Percentiles rank a stretch among this genome's conserved stretches.
phyloP scores from a whole-genome alignment of 495 filamentous ascomycete genomes.

The Oidiodendron maius region DNA sequence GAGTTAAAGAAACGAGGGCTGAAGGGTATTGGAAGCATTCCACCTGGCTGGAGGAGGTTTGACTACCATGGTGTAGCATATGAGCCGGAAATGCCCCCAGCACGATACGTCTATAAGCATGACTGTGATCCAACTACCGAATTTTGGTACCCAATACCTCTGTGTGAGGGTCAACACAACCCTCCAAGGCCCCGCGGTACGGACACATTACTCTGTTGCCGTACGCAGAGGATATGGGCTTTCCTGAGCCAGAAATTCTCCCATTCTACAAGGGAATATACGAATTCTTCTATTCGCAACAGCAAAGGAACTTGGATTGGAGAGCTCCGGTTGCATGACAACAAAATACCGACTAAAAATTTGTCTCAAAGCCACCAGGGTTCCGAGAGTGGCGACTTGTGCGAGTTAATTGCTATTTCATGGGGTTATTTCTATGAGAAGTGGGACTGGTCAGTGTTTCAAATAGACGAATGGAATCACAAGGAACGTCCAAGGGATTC shows the following conservation, averaged over 20 bases:
- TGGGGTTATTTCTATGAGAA: neutral
- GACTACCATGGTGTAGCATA: neutral
- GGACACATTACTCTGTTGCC: neutral
- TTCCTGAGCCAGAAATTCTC: neutral
- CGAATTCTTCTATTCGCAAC: neutral
- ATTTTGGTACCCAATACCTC: slow-evolving; percentile 2
- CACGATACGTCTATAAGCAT: slow-evolving; percentile 2
- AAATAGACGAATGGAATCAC: neutral
- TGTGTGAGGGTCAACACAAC: neutral
- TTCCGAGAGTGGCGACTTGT: neutral
- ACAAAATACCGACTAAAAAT: neutral
- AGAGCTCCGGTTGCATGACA: neutral
- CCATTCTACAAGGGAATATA: neutral
- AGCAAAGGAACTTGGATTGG: neutral
- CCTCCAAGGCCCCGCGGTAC: neutral
- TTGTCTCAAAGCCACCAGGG: neutral
- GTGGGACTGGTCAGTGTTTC: neutral
- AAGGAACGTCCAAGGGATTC: neutral
- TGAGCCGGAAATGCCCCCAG: neutral
- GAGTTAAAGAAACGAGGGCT: neutral
- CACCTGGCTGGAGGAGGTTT: neutral
- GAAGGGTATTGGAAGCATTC: neutral
- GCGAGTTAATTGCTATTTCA: slow-evolving; percentile 1
- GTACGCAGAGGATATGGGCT: neutral
- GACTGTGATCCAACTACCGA: neutral